phyloP scores from a whole-genome alignment of 1,139 yeast genomes.

The Komagataea norvegica region DNA sequence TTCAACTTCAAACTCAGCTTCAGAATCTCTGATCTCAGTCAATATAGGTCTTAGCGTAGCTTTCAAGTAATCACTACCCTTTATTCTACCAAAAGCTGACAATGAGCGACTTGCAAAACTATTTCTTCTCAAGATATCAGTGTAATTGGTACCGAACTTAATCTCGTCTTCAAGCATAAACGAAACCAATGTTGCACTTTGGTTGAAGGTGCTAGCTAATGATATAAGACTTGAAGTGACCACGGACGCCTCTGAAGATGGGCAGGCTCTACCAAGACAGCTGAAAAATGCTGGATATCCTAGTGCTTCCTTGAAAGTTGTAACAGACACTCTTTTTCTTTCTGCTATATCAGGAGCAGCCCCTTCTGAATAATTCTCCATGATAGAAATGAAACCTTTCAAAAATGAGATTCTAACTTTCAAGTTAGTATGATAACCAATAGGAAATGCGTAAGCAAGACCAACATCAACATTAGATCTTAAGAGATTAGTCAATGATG shows the following conservation, averaged over 20 bases:
- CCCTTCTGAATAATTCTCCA: constrained; percentile 38
- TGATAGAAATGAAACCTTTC: constrained; percentile 70
- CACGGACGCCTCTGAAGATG: constrained; percentile 68
- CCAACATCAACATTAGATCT: constrained; percentile 77
- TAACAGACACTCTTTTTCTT: constrained; percentile 8
- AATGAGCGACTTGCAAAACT: constrained; percentile 77
- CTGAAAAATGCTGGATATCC: constrained; percentile 31
- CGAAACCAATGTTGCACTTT: constrained; percentile 51
- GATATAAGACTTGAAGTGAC: constrained; percentile 67
- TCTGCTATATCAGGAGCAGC: constrained; percentile 1
- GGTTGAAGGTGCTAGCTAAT: constrained; percentile 51
- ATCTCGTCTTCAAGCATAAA: constrained; percentile 62
- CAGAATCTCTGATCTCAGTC: constrained; percentile 44
- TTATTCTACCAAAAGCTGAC: constrained; percentile 62
- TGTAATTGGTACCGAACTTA: constrained; percentile 50
- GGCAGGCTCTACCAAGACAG: constrained; percentile 41
- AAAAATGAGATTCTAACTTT: constrained; percentile 67
- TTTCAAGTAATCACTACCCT: constrained; percentile 57
- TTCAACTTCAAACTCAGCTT: constrained; percentile 65
- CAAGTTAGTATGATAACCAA: constrained; percentile 68
- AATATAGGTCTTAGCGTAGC: constrained; percentile 51
- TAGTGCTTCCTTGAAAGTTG: constrained; percentile 20
- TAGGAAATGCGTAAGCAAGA: constrained; percentile 66
- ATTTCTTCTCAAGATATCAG: constrained; percentile 74
- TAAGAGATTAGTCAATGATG: constrained; percentile 62